Evolutionary conservation across 305 asterid species (phyloP), one percentile per base, ranked within the genome.

Genomic region (Withania somnifera): DNA sequence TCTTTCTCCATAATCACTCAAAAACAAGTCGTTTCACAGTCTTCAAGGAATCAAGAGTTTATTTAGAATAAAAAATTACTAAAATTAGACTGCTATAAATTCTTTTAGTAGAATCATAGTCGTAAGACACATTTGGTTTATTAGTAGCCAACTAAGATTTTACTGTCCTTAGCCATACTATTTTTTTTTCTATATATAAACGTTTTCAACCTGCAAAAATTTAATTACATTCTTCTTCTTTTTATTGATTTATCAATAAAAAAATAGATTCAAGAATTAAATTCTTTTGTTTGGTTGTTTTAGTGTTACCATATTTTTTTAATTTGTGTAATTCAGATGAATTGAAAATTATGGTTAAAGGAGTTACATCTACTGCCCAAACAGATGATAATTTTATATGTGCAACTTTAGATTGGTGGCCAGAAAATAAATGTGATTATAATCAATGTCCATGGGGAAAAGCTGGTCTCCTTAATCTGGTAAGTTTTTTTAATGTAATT

Each of bases 361-460:
- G 91, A 20, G 85, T 77, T 15, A 87, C 86, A 11, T 52, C 90
- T 86, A 87, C 90, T 4, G 98, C 90, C 8, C 79, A 68, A 79
- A 92, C 97, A 19, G 98, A 94, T 82, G 93, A 92, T 7, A 86
- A 85, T 81, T 92, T 92, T 84, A 83, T 94, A 3, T 94, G 98
- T 82, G 93, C 93, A 10, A 94, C 98, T 58, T 34, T 92, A 85
- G 98, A 94, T 85, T 94, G 97, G 98, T 92, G 97, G 97, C 97
- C 98, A 24, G 79, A 83, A 26, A 82, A 84, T 40, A 94, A 94
- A 71, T 94, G 97, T 83, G 86, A 91, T 83, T 91, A 91, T 76
- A 83, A 77, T 67, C 91, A 89, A 77, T 92, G 97, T 76, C 95
- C 97, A 1, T 92, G 97, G 97, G 91, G 86, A 28, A 89, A 87